Evolutionary conservation across 1,284 basidiomycete species (phyloP).

Genomic region (Trichosporon sp.): DNA sequence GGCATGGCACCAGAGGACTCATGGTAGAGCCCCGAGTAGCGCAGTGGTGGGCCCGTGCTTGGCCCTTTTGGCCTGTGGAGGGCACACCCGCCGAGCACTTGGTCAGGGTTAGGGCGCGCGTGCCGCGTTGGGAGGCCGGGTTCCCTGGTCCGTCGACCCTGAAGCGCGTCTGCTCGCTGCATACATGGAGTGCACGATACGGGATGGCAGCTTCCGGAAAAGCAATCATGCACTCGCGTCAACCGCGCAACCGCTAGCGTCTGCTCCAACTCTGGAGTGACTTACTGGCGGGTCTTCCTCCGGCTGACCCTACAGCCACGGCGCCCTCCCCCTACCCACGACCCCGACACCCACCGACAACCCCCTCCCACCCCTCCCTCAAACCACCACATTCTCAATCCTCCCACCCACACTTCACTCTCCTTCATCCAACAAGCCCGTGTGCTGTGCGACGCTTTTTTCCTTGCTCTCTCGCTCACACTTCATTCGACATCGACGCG

Average conservation of each 20-base stretch:
- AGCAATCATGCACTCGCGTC: no score
- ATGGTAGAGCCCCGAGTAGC: no score
- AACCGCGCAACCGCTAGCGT: neutral
- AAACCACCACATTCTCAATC: neutral
- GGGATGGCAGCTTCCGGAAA: neutral
- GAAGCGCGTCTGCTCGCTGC: neutral
- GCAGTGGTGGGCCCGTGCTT: neutral
- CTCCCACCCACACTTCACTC: neutral
- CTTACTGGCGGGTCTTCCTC: neutral
- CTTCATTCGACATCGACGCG: neutral
- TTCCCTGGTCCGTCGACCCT: neutral
- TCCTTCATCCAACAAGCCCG: neutral
- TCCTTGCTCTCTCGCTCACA: neutral
- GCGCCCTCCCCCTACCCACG: neutral
- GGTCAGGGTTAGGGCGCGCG: neutral
- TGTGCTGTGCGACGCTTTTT: neutral
- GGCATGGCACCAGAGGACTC: neutral
- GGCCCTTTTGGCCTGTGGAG: neutral
- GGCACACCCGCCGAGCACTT: neutral
- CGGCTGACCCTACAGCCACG: neutral
- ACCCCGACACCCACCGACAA: conserved; percentile 7
- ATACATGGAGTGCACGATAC: neutral
- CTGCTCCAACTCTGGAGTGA: neutral
- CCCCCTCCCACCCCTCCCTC: neutral
- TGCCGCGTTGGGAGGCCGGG: conserved; percentile 6